Evolutionary conservation across 2,329 filamentous ascomycete genomes (phyloP).

Genomic region (Gremmenia infestans): DNA sequence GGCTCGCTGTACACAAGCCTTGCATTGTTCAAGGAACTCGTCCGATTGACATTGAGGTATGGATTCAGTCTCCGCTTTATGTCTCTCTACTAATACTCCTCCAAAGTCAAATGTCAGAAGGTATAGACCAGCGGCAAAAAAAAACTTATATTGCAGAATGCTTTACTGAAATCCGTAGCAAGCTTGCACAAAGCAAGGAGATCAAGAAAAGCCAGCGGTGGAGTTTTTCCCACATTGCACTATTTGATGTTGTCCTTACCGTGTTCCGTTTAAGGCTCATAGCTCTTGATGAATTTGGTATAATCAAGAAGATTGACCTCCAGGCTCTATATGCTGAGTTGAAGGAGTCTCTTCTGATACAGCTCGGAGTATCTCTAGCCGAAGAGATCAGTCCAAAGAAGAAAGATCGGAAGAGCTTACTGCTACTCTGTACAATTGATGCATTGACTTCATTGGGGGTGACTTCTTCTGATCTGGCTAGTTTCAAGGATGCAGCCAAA

Average conservation of each 20-base stretch:
- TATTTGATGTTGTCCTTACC: conserved; percentile 19
- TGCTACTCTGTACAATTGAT: conserved; percentile 20
- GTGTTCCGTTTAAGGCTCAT: conserved; percentile 14
- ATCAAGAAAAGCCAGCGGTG: conserved; percentile 18
- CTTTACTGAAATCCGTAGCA: conserved; percentile 23
- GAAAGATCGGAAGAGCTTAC: conserved; percentile 11
- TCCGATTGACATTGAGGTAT: conserved; percentile 24
- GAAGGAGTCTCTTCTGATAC: conserved; percentile 17
- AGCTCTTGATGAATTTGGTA: conserved; percentile 16
- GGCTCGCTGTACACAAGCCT: conserved; percentile 9
- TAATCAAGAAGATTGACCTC: conserved; percentile 20
- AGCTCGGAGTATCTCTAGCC: conserved; percentile 14
- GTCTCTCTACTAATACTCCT: conserved; percentile 4
- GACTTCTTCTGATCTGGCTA: conserved; percentile 10
- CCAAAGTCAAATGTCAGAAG: conserved; percentile 21
- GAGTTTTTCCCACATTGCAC: conserved; percentile 19
- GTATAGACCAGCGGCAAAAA: conserved; percentile 27
- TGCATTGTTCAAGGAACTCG: conserved; percentile 24
- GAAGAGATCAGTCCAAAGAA: conserved; percentile 8
- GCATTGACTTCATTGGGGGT: conserved; percentile 20
- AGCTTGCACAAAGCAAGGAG: conserved; percentile 12
- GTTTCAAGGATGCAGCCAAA: conserved; percentile 11
- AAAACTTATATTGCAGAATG: conserved; percentile 22
- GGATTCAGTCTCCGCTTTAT: neutral
- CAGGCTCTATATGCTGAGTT: conserved; percentile 12